Evolutionary conservation across 148 eudicot genomes (phyloP).

Genomic region (Mesembryanthemum crystallinum): DNA sequence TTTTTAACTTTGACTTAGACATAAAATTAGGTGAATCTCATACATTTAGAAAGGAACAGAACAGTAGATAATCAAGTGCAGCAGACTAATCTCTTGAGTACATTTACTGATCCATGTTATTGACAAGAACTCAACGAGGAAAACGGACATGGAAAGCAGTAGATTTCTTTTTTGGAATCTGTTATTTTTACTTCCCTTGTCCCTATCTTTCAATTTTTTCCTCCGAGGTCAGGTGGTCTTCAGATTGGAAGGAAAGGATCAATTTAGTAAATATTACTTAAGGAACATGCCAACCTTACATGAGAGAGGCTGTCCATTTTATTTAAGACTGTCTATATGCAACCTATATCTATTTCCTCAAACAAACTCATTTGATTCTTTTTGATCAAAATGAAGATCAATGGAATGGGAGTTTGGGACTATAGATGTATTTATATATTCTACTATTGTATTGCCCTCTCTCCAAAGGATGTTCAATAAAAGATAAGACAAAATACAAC

Average conservation of each 20-base stretch:
- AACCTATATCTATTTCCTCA: neutral
- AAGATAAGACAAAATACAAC: too few species aligned
- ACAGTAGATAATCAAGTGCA: neutral
- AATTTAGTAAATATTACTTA: neutral
- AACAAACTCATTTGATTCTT: neutral
- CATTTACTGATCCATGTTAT: neutral
- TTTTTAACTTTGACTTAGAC: neutral
- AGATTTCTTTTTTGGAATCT: too few species aligned
- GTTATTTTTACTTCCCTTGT: too few species aligned
- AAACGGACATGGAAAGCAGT: neutral
- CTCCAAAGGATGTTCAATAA: too few species aligned
- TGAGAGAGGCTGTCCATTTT: neutral
- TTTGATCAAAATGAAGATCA: neutral
- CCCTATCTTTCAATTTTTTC: neutral
- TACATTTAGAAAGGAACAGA: neutral
- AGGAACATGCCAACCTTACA: neutral
- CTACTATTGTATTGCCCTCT: neutral
- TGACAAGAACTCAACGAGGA: neutral
- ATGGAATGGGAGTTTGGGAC: neutral
- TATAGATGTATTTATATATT: neutral
- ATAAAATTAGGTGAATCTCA: neutral
- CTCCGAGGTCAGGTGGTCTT: neutral
- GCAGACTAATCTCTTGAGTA: neutral
- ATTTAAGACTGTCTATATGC: neutral
- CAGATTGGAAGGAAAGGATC: neutral